Percentiles rank a stretch among this genome's conserved stretches.
Conservation (phyloP, 306 rosid species). For the Lathyrus oleraceus region DNA sequence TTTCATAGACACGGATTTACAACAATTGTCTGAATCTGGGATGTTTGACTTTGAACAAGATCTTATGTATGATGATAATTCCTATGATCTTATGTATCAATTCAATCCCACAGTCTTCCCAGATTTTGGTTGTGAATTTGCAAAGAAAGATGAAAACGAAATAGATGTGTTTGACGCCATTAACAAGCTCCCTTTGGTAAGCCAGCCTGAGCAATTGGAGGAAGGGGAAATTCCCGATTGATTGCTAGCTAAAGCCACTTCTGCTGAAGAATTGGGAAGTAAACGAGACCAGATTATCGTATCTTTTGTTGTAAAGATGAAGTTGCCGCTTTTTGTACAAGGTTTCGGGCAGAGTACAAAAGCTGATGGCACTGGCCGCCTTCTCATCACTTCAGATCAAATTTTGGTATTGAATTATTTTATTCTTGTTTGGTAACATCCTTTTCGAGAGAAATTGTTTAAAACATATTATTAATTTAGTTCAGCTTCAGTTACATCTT, state of each 20-base stretch:
- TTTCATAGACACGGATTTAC: constrained; percentile 32
- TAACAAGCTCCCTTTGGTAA: constrained; percentile 36
- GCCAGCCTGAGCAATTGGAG: constrained; percentile 67
- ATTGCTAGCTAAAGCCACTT: constrained; percentile 18
- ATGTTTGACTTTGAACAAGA: constrained; percentile 65
- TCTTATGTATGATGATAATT: constrained; percentile 46
- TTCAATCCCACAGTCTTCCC: constrained; percentile 63
- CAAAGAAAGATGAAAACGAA: constrained; percentile 44
- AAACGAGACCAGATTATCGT: constrained; percentile 8
- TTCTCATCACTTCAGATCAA: not conserved
- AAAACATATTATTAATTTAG: not conserved
- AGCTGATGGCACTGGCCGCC: too few species aligned
- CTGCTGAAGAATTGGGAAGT: constrained; percentile 8
- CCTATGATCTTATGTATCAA: constrained; percentile 55
- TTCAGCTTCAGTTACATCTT: not conserved
- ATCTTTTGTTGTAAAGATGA: not conserved
- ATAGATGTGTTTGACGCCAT: constrained; percentile 24
- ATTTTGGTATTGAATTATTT: constrained; percentile 15
- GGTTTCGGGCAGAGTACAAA: not conserved
- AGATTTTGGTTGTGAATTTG: constrained; percentile 52
- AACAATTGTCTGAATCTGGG: constrained; percentile 39
- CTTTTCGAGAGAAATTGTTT: not conserved
- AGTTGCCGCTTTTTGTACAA: not conserved
- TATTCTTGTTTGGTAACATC: not conserved
- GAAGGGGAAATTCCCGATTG: constrained; percentile 84